Base-by-base conservation (phyloP, 2,329 filamentous ascomycete genomes). In the Scedosporium dehoogii region DNA sequence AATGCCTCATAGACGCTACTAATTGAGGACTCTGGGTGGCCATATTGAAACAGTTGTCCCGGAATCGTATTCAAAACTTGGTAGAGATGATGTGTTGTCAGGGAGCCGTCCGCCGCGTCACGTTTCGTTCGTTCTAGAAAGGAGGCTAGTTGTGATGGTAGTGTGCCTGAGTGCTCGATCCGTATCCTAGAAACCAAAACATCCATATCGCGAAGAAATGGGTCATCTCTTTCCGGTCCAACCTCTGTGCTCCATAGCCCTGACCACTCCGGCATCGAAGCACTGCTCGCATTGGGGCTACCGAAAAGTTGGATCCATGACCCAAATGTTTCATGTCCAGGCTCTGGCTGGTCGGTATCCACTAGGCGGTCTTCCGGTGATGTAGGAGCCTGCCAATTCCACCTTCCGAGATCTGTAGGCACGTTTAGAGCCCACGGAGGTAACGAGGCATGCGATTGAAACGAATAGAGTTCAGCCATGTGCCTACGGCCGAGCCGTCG, bases 361-460 rank as follows among this genome's bases (percentile, higher is more conserved):
- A 16, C n/a, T 3, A 21, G 21, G 6, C 14, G 25, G 58, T 59
- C 58, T 18, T 27, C 42, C 3, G 16, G 25, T 16, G 6, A 27
- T 6, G 42, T 76, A 7, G 83, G 82, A 7, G 82, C 74, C 44
- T 78, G 71, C 83, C 83, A 85, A 57, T 74, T 73, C 80, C 80
- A 82, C 61, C 77, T 71, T 3, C 74, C 74, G 51, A 80, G 66
- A 57, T 81, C 77, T 3, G 73, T 66, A 1, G 74, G 67, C 56
- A 70, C 71, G 4, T 73, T 69, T 23, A 78, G 68, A 0, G 73
- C 72, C 77, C 78, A 80, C 4, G 69, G 64, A 0, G 73, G 72
- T 14, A 72, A 64, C 2, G 69, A 67, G 9, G 70, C 67, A 12
- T 67, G 66, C 41, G 72, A 65, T 33, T 76, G 74, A 38, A 74